Percentiles rank a stretch among this genome's conserved stretches.
Evolutionary conservation across 495 filamentous ascomycete genomes (phyloP).

Genomic region (Hyaloscypha hepaticicola): DNA sequence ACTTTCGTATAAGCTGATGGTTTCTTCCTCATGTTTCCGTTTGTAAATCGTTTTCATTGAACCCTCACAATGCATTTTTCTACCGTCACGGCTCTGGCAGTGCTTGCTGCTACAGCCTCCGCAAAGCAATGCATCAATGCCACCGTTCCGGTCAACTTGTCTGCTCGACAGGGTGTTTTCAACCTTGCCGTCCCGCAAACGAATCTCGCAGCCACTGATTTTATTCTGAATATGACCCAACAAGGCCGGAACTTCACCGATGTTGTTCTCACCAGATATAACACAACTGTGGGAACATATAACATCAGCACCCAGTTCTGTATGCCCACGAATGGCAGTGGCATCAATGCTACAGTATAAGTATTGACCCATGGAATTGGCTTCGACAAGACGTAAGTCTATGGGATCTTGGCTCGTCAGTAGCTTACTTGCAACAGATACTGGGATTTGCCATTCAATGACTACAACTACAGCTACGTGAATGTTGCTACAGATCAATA

Average conservation of each 20-base stretch:
- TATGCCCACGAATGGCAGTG: conserved; percentile 34
- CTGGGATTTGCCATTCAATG: conserved; percentile 58
- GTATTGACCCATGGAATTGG: conserved; percentile 62
- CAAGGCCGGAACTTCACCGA: conserved; percentile 35
- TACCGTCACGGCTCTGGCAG: background rate
- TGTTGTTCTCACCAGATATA: conserved; percentile 31
- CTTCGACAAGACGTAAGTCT: conserved; percentile 50
- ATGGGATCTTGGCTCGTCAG: background rate
- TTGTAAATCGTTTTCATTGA: background rate
- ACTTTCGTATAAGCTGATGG: background rate
- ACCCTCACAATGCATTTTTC: conserved; percentile 17
- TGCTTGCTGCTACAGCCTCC: conserved; percentile 14
- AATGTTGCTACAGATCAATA: conserved; percentile 50
- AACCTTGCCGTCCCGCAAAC: conserved; percentile 25
- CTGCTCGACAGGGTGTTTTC: conserved; percentile 37
- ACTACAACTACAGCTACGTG: conserved; percentile 57
- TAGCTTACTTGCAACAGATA: conserved; percentile 40
- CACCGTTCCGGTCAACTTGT: conserved; percentile 40
- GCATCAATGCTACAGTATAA: conserved; percentile 45
- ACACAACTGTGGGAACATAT: conserved; percentile 43
- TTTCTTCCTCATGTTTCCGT: background rate
- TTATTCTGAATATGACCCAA: conserved; percentile 33
- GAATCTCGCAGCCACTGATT: conserved; percentile 39
- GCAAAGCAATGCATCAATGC: conserved; percentile 38
- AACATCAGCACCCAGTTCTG: conserved; percentile 49